These are phyloP conservation scores for Sugiyamaella neomexicana DNA, from an alignment of 1,139 yeast species.

Conservation along the genomic window DNA sequence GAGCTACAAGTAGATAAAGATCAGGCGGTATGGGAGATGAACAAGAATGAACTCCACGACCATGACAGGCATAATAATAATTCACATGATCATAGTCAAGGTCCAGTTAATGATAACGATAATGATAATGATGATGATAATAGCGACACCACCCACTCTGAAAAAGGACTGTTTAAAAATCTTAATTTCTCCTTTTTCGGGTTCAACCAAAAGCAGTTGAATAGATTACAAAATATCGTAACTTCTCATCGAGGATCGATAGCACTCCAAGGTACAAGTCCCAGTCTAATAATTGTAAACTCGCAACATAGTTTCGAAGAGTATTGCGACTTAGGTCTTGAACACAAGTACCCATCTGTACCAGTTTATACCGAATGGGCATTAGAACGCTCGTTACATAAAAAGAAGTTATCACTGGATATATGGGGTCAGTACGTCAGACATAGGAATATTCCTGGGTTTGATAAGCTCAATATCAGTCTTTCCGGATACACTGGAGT, in stretches of 20 bases:
- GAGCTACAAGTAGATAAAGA: background rate
- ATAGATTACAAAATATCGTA: slow-evolving; percentile 40
- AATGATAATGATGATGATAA: background rate
- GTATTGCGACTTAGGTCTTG: background rate
- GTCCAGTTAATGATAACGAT: background rate
- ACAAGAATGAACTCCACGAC: background rate
- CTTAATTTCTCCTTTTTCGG: slow-evolving; percentile 30
- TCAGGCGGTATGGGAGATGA: slow-evolving; percentile 13
- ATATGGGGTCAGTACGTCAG: slow-evolving; percentile 71
- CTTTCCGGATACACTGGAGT: slow-evolving; percentile 83
- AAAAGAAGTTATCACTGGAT: slow-evolving; percentile 55
- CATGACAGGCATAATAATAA: slow-evolving; percentile 4
- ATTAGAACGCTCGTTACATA: slow-evolving; percentile 72
- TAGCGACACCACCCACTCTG: background rate
- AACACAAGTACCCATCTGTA: background rate
- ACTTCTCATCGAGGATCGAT: slow-evolving; percentile 40
- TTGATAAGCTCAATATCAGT: slow-evolving; percentile 51
- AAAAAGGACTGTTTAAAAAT: slow-evolving; percentile 29
- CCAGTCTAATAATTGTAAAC: slow-evolving; percentile 33
- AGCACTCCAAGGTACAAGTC: slow-evolving; percentile 8
- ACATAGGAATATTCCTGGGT: slow-evolving; percentile 43
- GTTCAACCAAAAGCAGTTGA: slow-evolving; percentile 29
- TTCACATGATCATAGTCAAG: background rate
- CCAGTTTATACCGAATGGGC: slow-evolving; percentile 69
- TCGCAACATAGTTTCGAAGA: slow-evolving; percentile 26